These are phyloP conservation scores for Sphagnum contortum DNA, from an alignment of 225 moss, liverwort and hornwort species.

Conservation along the genomic window DNA sequence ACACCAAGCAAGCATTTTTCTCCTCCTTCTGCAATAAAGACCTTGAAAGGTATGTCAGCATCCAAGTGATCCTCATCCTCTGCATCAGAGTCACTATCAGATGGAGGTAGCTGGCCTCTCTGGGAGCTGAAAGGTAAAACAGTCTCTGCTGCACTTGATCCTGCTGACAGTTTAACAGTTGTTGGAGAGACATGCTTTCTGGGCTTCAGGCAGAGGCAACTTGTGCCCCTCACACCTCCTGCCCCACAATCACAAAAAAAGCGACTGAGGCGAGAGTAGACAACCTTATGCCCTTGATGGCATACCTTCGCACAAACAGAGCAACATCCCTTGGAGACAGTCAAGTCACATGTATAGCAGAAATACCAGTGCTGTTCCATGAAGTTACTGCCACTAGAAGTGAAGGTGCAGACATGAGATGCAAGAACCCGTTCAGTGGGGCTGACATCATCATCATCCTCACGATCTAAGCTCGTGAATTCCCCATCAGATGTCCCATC, in stretches of 20 bases:
- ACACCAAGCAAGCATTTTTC: slow-evolving; percentile 54
- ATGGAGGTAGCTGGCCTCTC: slow-evolving; percentile 57
- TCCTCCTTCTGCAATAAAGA: slow-evolving; percentile 72
- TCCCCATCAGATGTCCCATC: slow-evolving; percentile 98
- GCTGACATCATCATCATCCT: slow-evolving; percentile 86
- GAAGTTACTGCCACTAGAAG: slow-evolving; percentile 98
- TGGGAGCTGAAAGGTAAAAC: slow-evolving; percentile 54
- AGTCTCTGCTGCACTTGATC: slow-evolving; percentile 51
- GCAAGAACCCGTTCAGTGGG: slow-evolving; percentile 82
- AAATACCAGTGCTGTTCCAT: slow-evolving; percentile 99
- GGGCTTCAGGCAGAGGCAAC: slow-evolving; percentile 91
- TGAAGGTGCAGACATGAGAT: slow-evolving; percentile 96
- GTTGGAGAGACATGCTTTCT: slow-evolving; percentile 78
- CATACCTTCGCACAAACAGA: slow-evolving; percentile 98
- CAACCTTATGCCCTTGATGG: slow-evolving; percentile 95
- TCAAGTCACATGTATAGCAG: slow-evolving; percentile 98
- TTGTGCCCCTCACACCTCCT: slow-evolving; percentile 91
- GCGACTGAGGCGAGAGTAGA: slow-evolving; percentile 96
- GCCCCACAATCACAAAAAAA: slow-evolving; percentile 99
- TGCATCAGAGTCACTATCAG: slow-evolving; percentile 85
- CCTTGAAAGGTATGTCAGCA: slow-evolving; percentile 59
- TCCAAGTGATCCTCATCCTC: slow-evolving; percentile 70
- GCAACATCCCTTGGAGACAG: slow-evolving; percentile 97
- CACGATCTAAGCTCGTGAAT: slow-evolving; percentile 90
- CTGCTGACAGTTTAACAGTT: slow-evolving; percentile 41